Evolutionary conservation across 2,329 filamentous ascomycete species (phyloP).

Genomic region (Aspergillus vadensis): DNA sequence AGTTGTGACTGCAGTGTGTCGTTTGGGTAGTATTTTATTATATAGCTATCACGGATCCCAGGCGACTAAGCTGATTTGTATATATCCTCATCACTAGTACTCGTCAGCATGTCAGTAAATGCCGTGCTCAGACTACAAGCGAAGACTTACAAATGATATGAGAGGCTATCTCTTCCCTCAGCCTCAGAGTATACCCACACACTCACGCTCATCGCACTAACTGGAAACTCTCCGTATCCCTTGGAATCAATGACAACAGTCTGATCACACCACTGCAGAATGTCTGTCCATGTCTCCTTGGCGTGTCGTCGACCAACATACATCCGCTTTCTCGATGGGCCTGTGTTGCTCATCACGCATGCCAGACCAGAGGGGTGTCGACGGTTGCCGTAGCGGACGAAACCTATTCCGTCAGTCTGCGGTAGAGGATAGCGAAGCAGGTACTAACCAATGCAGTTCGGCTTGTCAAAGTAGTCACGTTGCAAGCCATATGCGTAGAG

Average conservation of each 20-base stretch:
- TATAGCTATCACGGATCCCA: too few species aligned
- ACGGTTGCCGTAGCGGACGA: constrained; percentile 54
- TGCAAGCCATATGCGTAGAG: constrained; percentile 69
- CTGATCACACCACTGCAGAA: constrained; percentile 57
- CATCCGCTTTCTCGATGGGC: constrained; percentile 59
- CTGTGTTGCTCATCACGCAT: constrained; percentile 59
- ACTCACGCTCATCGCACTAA: constrained; percentile 56
- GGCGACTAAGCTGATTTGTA: background rate
- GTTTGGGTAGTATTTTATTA: too few species aligned
- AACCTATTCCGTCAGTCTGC: constrained; percentile 32
- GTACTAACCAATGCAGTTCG: constrained; percentile 58
- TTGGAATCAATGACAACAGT: constrained; percentile 61
- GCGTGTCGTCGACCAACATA: constrained; percentile 60
- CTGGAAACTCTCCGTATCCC: constrained; percentile 62
- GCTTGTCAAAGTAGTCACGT: constrained; percentile 63
- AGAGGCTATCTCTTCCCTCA: constrained; percentile 52
- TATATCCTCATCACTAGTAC: background rate
- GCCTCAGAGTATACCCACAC: constrained; percentile 64
- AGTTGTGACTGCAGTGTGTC: too few species aligned
- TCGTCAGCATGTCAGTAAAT: background rate
- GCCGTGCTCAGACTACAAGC: background rate
- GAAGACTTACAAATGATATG: constrained; percentile 43
- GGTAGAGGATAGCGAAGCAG: background rate
- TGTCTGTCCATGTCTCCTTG: constrained; percentile 66
- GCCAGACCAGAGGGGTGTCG: constrained; percentile 55